Conservation (phyloP, 208 protist genomes). For the Acanthamoeba rhysodes region DNA sequence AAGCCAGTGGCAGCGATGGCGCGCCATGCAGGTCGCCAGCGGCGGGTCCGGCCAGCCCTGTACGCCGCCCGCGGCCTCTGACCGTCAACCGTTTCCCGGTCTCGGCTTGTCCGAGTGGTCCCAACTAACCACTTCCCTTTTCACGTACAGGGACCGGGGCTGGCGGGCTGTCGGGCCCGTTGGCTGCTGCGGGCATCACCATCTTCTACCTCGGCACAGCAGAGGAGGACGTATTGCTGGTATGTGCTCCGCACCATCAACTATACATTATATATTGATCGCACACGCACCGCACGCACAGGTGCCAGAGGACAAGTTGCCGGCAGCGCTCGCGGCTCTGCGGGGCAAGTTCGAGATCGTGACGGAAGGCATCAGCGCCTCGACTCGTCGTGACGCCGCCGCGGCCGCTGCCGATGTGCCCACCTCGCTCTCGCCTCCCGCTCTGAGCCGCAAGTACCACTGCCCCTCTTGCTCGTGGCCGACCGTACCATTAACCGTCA, state of each 20-base stretch:
- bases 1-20: constrained; percentile 45
- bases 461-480: neutral
- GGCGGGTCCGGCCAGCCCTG: neutral
- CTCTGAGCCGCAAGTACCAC: neutral
- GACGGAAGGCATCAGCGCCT: constrained; percentile 68
- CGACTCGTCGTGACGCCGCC: neutral
- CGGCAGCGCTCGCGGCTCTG: constrained; percentile 10
- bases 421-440: constrained; percentile 1
- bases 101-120: neutral
- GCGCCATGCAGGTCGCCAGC: constrained; percentile 40
- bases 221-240: constrained; percentile 58
- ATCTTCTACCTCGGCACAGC: constrained; percentile 73
- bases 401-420: neutral
- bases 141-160: neutral
- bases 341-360: constrained; percentile 60
- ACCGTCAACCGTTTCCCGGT: no score
- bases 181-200: constrained; percentile 60
- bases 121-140: neutral
- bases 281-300: neutral
- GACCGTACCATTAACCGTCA: neutral
- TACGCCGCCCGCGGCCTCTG: neutral
- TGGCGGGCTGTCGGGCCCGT: neutral
- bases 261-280: neutral
- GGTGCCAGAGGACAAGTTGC: constrained; percentile 67
- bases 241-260: neutral